These are phyloP conservation scores for Metschnikowia henanensis DNA, from an alignment of 805 yeast genomes.

Conservation along the genomic window DNA sequence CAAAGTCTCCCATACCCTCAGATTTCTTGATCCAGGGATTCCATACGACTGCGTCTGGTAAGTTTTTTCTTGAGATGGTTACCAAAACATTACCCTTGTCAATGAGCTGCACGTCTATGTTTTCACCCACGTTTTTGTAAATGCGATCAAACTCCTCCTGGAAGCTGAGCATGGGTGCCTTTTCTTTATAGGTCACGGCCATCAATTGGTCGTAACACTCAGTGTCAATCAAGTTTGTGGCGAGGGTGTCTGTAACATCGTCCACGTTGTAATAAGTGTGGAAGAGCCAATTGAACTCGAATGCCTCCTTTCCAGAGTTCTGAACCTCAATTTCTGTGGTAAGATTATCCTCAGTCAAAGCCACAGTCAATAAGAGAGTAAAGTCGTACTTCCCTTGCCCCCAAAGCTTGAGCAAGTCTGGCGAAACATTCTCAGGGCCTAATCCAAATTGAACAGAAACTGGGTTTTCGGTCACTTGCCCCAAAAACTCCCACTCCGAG, in stretches of 20 bases:
- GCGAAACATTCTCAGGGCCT: slow-evolving; percentile 78
- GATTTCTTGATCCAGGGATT: slow-evolving; percentile 93
- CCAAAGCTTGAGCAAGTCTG: slow-evolving; percentile 60
- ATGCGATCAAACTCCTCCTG: slow-evolving; percentile 84
- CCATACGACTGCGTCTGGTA: slow-evolving; percentile 87
- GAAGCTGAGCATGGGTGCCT: slow-evolving; percentile 72
- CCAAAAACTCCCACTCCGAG: slow-evolving; percentile 91
- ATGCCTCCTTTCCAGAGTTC: slow-evolving; percentile 62
- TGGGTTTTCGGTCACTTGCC: slow-evolving; percentile 69
- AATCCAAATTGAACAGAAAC: slow-evolving; percentile 83
- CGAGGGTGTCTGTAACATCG: slow-evolving; percentile 76
- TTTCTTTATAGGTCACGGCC: slow-evolving; percentile 60
- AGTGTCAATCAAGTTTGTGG: slow-evolving; percentile 76
- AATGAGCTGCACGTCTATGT: slow-evolving; percentile 63
- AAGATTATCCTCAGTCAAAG: slow-evolving; percentile 53
- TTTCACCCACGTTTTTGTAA: slow-evolving; percentile 59
- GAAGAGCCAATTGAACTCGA: slow-evolving; percentile 92
- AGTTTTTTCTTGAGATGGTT: slow-evolving; percentile 61
- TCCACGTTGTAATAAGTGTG: slow-evolving; percentile 81
- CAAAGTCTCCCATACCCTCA: slow-evolving; percentile 83
- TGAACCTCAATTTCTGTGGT: slow-evolving; percentile 73
- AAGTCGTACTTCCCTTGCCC: slow-evolving; percentile 58
- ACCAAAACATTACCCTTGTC: slow-evolving; percentile 70
- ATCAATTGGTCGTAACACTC: slow-evolving; percentile 75
- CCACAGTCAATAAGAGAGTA: slow-evolving; percentile 69